Evolutionary conservation across 1,139 yeast species (phyloP), one percentile per base, ranked within the genome.

Genomic region (Saccharomyces uvarum): DNA sequence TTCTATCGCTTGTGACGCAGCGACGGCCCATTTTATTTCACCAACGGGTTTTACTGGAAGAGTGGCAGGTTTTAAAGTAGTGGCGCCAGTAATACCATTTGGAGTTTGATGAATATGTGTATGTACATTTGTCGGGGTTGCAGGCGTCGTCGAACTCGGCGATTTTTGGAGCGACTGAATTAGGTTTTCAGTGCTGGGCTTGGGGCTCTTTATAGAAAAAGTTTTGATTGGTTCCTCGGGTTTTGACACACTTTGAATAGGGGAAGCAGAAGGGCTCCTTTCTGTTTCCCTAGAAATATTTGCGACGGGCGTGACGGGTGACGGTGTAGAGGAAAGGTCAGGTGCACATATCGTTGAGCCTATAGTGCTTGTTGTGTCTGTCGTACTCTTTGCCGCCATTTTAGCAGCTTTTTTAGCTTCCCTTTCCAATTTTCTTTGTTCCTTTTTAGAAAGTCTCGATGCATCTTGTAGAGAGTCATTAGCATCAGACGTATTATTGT

Each of bases 1-100:
- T 33, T 65, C 68, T 13, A 62, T 61, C 32, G 61, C 71, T 31
- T 78, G 80, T 4, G 84, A 83, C 2, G 86, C 87, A 1, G 88
- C 85, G 1, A 83, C 80, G 1, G 90, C 79, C 91, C 91, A 85
- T 62, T 84, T 83, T 59, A 84, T 72, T 53, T 81, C 85, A 14
- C 84, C 82, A 2, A 79, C 78, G 0, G 88, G 87, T 59, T 80
- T 81, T 1, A 78, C 73, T 9, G 89, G 89, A 5, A 85, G 77
- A 0, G 83, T 76, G 1, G 89, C 88, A 2, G 89, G 89, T 67
- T 82, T 83, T 54, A 84, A 72, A 1, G 82, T 80, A 72, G 76
- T 58, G 57, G 72, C 60, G n/a, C 69, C 65, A 13, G 69, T 64
- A 38, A 63, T 53, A 29, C 68, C 69, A 56, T 63, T 67, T 51